A percentile compares a stretch with the other conserved stretches of the same genome.
Evolutionary conservation across 768 basidiomycete genomes (phyloP).

Genomic region (Psilocybe azurescens): DNA sequence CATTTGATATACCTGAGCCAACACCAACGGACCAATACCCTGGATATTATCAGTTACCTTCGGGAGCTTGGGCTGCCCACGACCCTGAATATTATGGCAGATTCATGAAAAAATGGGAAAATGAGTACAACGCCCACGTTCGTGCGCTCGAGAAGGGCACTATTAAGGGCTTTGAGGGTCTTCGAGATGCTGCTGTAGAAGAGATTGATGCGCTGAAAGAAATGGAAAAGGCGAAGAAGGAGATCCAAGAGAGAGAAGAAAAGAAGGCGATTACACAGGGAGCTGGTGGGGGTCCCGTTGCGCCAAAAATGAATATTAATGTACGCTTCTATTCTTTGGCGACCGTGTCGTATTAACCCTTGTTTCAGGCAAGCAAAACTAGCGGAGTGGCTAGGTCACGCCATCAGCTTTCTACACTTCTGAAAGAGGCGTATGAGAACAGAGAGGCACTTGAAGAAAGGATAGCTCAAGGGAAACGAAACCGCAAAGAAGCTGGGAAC

Average conservation of each 20-base stretch:
- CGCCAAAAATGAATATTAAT: constrained; percentile 85
- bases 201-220: constrained; percentile 73
- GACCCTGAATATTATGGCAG: constrained; percentile 71
- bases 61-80: constrained; percentile 79
- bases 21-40: constrained; percentile 80
- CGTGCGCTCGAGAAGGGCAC: constrained; percentile 74
- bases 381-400: constrained; percentile 72
- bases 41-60: constrained; percentile 85
- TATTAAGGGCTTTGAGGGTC: constrained; percentile 72
- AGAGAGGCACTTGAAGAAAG: constrained; percentile 82
- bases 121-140: constrained; percentile 72
- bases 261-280: constrained; percentile 76
- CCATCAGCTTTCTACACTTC: constrained; percentile 80
- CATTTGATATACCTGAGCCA: constrained; percentile 76
- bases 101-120: constrained; percentile 76
- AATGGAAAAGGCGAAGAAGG: constrained; percentile 78
- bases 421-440: constrained; percentile 85
- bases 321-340: constrained; percentile 43
- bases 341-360: neutral
- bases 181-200: constrained; percentile 56
- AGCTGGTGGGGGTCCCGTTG: constrained; percentile 56
- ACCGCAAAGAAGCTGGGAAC: constrained; percentile 89
- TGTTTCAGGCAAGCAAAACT: constrained; percentile 66
- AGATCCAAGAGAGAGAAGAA: constrained; percentile 78
- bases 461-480: constrained; percentile 82